Base-by-base conservation (phyloP, 2,329 filamentous ascomycete species). In the Pseudocercospora musae region DNA sequence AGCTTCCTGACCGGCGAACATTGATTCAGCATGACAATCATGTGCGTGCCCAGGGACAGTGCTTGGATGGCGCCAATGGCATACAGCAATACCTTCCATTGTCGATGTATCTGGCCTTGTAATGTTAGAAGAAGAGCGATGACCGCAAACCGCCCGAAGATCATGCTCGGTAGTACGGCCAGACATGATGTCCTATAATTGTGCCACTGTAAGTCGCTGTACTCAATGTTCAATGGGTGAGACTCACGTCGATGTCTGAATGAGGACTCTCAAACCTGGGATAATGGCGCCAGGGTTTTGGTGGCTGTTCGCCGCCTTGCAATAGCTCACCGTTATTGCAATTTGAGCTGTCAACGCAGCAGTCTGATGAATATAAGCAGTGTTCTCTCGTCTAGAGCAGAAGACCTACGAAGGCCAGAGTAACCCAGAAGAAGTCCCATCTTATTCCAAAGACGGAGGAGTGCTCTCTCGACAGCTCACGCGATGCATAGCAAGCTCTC, bases 361-460 rank as follows among this genome's bases (percentile, higher is more conserved):
- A 18, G 27, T 6, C 20, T 37, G 13, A 9, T 13, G 4, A 25
- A 54, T 13, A 3, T 48, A 48, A 48, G 44, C 37, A 40, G 37
- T 40, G 37, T 40, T 40, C n/a, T 8, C 7, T 9, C 21, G 44
- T 21, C 4, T 23, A 25, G 13, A 48, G 44, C 9, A 48, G 21
- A 48, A 48, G 18, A 44, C 58, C 18, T 57, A 59, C 59, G 50
- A 48, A 48, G 9, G 62, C 59, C 4, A 65, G 11, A n/a, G 59
- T 59, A 6, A 62, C 57, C 44, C 53, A 65, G 1, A 62, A 27
- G 40, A 58, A 65, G 53, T 65, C 62, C 59, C 59, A 65, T 59
- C 62, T 42, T 4, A 65, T 40, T 4, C 62, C 59, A 4, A 56
- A 58, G 18, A 60, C 27, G n/a, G 59, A 33, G 11, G 29, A 37